Evolutionary conservation across 345 rosid genomes (phyloP).

Genomic region (Hirschfeldia incana): DNA sequence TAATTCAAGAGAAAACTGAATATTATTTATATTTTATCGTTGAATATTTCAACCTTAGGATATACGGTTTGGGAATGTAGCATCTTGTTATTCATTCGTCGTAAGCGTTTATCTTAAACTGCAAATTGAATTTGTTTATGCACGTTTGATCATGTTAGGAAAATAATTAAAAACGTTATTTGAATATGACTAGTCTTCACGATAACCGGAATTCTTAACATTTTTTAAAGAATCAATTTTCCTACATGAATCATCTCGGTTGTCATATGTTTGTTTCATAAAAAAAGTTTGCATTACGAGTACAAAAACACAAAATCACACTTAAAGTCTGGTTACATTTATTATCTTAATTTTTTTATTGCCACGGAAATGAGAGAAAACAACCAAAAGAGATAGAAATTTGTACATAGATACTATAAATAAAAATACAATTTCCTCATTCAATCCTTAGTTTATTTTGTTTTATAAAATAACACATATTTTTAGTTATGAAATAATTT

Average conservation of each 20-base stretch:
- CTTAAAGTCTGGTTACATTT: not conserved
- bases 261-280: not conserved
- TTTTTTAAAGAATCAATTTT: not conserved
- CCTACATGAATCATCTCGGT: not conserved
- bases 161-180: conserved; percentile 1
- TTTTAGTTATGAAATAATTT: no score
- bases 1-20: not conserved
- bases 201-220: conserved; percentile 1
- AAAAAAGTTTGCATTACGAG: not conserved
- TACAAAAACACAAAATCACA: not conserved
- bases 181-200: conserved; percentile 36
- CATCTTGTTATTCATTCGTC: conserved; percentile 34
- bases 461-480: no score
- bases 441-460: no score
- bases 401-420: no score
- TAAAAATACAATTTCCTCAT: no score
- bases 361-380: not conserved
- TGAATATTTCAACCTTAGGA: conserved; percentile 33
- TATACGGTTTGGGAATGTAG: conserved; percentile 34
- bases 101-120: conserved; percentile 2
- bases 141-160: conserved; percentile 27
- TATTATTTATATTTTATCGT: not conserved
- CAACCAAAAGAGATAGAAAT: not conserved
- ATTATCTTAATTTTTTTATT: not conserved
- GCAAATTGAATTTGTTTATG: not conserved